phyloP scores from a whole-genome alignment of 2,329 filamentous ascomycete genomes.

The Aspergillus awamori region DNA sequence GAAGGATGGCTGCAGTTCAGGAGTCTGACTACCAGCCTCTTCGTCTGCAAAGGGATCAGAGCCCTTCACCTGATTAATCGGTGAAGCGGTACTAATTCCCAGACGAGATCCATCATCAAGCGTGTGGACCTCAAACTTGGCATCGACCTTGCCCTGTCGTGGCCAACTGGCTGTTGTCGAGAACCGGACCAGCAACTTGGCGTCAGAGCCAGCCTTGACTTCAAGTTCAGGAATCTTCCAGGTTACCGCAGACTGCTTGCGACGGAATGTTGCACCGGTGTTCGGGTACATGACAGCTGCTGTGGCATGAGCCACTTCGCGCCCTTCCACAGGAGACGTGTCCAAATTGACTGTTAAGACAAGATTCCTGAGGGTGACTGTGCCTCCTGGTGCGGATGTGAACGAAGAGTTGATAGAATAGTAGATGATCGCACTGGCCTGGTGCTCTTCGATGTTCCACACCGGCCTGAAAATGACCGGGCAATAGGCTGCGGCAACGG shows the following conservation, averaged over 20 bases:
- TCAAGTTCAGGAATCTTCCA: conserved; percentile 54
- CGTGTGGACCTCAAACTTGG: conserved; percentile 72
- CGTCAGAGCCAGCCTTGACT: conserved; percentile 57
- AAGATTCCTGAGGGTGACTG: conserved; percentile 72
- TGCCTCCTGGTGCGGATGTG: conserved; percentile 40
- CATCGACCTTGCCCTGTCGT: conserved; percentile 76
- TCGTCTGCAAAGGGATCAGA: conserved; percentile 55
- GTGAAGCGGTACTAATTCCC: conserved; percentile 54
- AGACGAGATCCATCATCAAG: conserved; percentile 65
- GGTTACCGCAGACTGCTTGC: conserved; percentile 49
- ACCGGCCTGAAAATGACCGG: conserved; percentile 73
- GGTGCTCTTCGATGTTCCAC: conserved; percentile 83
- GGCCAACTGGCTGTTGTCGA: conserved; percentile 71
- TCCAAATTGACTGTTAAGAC: conserved; percentile 64
- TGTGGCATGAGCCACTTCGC: conserved; percentile 45
- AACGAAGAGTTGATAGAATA: conserved; percentile 81
- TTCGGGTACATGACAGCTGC: conserved; percentile 52
- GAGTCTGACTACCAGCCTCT: conserved; percentile 28
- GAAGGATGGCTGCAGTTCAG: conserved; percentile 32
- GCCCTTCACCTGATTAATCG: conserved; percentile 31
- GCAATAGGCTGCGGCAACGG: conserved; percentile 60
- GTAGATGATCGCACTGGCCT: conserved; percentile 81
- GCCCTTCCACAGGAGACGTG: conserved; percentile 42
- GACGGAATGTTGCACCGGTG: conserved; percentile 47
- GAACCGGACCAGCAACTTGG: conserved; percentile 83